These are phyloP conservation scores for Brassica incana DNA, from an alignment of 345 rosid genomes.

Conservation along the genomic window DNA sequence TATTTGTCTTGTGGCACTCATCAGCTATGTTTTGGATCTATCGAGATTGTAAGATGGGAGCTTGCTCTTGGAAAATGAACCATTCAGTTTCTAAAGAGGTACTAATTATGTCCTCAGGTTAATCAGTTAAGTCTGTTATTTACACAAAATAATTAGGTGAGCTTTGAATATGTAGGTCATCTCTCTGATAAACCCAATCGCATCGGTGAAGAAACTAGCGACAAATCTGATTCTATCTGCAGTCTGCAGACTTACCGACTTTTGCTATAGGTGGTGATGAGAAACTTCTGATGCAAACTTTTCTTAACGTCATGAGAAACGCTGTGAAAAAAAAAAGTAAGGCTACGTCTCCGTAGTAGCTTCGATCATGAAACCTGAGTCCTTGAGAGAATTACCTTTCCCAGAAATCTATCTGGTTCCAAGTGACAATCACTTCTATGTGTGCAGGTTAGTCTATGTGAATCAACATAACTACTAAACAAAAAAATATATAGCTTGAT, in stretches of 20 bases:
- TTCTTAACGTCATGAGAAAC: constrained; percentile 55
- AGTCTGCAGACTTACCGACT: constrained; percentile 54
- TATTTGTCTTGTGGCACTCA: constrained; percentile 61
- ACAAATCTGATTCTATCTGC: constrained; percentile 61
- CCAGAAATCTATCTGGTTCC: constrained; percentile 57
- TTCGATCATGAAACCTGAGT: constrained; percentile 77
- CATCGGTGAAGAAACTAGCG: constrained; percentile 73
- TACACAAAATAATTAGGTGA: not conserved
- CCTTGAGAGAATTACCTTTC: constrained; percentile 61
- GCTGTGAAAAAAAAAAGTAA: constrained; percentile 42
- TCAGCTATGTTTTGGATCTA: constrained; percentile 82
- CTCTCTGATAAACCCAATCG: constrained; percentile 71
- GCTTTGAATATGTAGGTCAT: constrained; percentile 48
- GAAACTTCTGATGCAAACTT: constrained; percentile 77
- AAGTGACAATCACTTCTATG: too few relatives aligned
- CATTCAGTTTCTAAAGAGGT: constrained; percentile 50
- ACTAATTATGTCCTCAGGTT: not conserved
- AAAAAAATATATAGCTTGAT: not conserved
- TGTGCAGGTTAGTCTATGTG: not conserved
- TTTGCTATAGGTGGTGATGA: constrained; percentile 69
- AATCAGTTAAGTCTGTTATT: not conserved
- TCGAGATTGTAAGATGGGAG: constrained; percentile 94
- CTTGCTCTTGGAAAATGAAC: constrained; percentile 52
- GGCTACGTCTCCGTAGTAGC: constrained; percentile 66
- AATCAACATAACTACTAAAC: not conserved